Evolutionary conservation across 192 early-diverging fungal genomes (phyloP).

Genomic region (Coemansia sp.): DNA sequence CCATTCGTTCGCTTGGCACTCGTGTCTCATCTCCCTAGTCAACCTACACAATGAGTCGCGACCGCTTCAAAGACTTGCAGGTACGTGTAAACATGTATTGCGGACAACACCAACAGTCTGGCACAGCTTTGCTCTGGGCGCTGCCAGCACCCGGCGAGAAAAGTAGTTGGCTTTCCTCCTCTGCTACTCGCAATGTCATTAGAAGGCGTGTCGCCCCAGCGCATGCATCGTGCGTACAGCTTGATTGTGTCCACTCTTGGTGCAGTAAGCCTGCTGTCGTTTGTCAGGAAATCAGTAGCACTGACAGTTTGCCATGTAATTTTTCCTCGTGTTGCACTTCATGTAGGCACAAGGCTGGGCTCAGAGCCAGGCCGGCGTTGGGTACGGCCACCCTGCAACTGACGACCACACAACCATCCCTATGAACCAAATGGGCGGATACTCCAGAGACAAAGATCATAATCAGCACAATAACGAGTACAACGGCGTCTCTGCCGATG

Average conservation of each 20-base stretch:
- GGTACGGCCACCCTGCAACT: background rate
- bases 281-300: background rate
- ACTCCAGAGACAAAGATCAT: background rate
- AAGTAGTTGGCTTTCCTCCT: background rate
- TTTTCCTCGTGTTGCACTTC: background rate
- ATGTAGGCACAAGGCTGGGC: conserved; percentile 16
- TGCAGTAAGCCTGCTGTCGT: background rate
- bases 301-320: background rate
- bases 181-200: background rate
- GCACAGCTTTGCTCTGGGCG: background rate
- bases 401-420: conserved; percentile 6
- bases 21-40: background rate
- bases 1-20: no score
- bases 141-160: background rate
- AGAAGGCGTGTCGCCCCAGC: background rate
- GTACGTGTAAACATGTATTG: conserved; percentile 15
- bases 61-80: conserved; percentile 28
- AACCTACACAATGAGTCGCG: conserved; percentile 23
- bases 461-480: background rate
- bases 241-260: background rate
- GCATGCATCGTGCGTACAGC: background rate
- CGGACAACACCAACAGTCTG: background rate
- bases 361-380: conserved; percentile 8
- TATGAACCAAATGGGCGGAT: conserved; percentile 10
- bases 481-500: conserved; percentile 8